Conservation (phyloP, 192 early-diverging fungal species). For the Backusella circina region DNA sequence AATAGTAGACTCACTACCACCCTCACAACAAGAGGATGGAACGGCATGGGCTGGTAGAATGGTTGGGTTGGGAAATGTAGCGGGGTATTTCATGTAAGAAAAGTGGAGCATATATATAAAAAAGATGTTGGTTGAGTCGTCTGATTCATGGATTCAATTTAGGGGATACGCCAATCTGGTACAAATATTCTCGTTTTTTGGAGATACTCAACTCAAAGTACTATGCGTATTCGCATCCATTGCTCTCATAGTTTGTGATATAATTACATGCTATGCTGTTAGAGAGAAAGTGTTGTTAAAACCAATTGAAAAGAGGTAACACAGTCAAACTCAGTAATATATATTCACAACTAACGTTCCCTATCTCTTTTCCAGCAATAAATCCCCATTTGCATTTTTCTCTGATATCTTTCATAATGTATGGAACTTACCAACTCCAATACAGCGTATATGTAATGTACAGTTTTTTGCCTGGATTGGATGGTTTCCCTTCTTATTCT, state of each 20-base stretch:
- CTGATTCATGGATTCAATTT: not conserved
- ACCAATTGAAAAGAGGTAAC: not conserved
- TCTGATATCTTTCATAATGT: conserved; percentile 40
- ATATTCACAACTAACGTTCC: too few relatives aligned
- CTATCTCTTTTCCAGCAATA: not conserved
- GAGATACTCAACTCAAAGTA: conserved; percentile 77
- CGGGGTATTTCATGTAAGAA: conserved; percentile 78
- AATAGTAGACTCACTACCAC: conserved; percentile 79
- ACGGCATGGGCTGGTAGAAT: conserved; percentile 88
- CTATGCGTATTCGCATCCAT: conserved; percentile 74
- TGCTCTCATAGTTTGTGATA: conserved; percentile 55
- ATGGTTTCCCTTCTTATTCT: conserved; percentile 97
- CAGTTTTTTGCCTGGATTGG: conserved; percentile 97
- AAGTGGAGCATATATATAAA: not conserved
- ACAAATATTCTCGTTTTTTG: conserved; percentile 63
- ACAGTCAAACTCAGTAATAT: not conserved
- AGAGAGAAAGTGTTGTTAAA: conserved; percentile 42
- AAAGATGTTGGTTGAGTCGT: not conserved
- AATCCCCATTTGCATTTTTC: conserved; percentile 13
- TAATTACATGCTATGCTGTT: conserved; percentile 68
- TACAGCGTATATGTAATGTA: conserved; percentile 82
- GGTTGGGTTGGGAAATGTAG: conserved; percentile 81
- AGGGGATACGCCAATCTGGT: conserved; percentile 80
- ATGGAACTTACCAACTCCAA: conserved; percentile 61
- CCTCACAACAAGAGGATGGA: conserved; percentile 79